Evolutionary conservation across 345 rosid genomes (phyloP).

Genomic region (Hirschfeldia incana): DNA sequence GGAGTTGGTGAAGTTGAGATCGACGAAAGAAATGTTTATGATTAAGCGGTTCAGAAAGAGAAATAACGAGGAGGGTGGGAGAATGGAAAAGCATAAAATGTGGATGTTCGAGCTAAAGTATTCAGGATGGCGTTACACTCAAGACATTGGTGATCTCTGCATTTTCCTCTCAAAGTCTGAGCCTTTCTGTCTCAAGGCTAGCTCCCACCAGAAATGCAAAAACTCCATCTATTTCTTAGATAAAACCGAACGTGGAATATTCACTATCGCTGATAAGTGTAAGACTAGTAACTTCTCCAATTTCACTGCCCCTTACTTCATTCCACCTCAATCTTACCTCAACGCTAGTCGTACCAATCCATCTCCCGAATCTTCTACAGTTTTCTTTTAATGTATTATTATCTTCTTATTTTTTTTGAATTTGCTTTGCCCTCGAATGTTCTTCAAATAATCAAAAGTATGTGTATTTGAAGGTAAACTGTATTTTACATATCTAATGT

Average conservation of each 20-base stretch:
- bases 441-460: too few species aligned
- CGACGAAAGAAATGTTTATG: neutral
- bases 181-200: neutral
- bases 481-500: too few species aligned
- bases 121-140: neutral
- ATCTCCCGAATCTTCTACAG: too few species aligned
- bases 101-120: neutral
- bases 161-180: neutral
- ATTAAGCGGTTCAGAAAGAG: neutral
- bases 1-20: neutral
- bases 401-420: too few species aligned
- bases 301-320: neutral
- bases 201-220: neutral
- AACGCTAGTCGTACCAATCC: neutral
- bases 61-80: neutral
- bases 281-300: neutral
- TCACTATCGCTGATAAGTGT: neutral
- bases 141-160: neutral
- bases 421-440: too few species aligned
- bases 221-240: neutral
- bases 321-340: neutral
- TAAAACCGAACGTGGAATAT: neutral
- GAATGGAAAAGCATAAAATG: neutral
- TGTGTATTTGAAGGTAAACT: too few species aligned
- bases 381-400: too few species aligned